Conservation (phyloP, 805 yeast species). For the Candida berthetii region DNA sequence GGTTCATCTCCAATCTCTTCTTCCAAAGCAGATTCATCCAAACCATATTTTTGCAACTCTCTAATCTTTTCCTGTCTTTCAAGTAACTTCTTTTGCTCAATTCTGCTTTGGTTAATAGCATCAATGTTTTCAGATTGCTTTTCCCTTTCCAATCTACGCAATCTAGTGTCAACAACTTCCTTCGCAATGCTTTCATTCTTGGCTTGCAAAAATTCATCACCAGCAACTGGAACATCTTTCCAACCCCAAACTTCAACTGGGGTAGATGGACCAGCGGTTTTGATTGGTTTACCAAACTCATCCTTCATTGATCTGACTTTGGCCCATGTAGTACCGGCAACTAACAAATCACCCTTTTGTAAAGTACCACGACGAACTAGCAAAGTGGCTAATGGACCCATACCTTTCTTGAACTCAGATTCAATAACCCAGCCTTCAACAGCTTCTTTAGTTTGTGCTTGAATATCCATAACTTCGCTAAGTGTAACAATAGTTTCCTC, state of each 20-base stretch:
- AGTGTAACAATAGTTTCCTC: slow-evolving; percentile 86
- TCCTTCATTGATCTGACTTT: slow-evolving; percentile 74
- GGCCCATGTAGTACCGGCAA: slow-evolving; percentile 85
- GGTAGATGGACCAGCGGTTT: slow-evolving; percentile 74
- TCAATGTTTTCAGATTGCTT: slow-evolving; percentile 63
- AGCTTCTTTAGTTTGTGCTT: slow-evolving; percentile 46
- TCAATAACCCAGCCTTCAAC: slow-evolving; percentile 89
- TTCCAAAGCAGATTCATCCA: slow-evolving; percentile 30
- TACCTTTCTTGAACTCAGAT: slow-evolving; percentile 71
- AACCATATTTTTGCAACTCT: slow-evolving; percentile 56
- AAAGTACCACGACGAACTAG: slow-evolving; percentile 76
- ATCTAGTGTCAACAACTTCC: slow-evolving; percentile 62
- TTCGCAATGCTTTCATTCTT: slow-evolving; percentile 70
- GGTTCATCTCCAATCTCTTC: slow-evolving; percentile 16
- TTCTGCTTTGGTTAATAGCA: slow-evolving; percentile 61
- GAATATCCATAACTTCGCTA: slow-evolving; percentile 77
- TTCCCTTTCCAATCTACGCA: slow-evolving; percentile 49
- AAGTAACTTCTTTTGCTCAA: slow-evolving; percentile 44
- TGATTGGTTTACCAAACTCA: slow-evolving; percentile 59
- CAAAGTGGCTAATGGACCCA: slow-evolving; percentile 84
- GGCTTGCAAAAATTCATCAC: slow-evolving; percentile 78
- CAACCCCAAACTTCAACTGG: slow-evolving; percentile 93
- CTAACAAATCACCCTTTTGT: slow-evolving; percentile 62
- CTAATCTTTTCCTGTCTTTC: slow-evolving; percentile 47
- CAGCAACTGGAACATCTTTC: slow-evolving; percentile 90